phyloP scores from a whole-genome alignment of 106 monocot species.

The Acanthochlamys bracteata region DNA sequence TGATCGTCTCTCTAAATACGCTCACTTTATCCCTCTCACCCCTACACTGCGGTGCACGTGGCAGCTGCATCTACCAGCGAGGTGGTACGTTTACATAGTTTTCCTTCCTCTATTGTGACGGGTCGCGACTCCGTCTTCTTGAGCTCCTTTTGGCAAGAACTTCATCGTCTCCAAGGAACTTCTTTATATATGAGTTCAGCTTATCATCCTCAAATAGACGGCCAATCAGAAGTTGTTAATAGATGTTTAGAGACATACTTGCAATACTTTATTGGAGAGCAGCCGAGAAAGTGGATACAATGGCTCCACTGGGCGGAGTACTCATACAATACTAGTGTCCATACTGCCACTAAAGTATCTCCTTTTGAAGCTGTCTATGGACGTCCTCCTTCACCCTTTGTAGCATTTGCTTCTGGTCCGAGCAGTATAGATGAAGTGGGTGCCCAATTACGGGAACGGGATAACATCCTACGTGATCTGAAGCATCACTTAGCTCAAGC shows the following conservation, averaged over 20 bases:
- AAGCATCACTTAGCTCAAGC: neutral
- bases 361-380: constrained; percentile 5
- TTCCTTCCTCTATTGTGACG: neutral
- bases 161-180: neutral
- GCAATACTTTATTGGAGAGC: neutral
- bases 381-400: neutral
- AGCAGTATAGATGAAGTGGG: neutral
- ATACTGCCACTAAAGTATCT: neutral
- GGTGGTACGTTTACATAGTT: neutral
- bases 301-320: neutral
- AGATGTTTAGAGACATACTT: neutral
- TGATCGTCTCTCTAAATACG: neutral
- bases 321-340: neutral
- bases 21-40: neutral
- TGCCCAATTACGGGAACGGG: neutral
- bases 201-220: neutral
- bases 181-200: neutral
- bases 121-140: neutral
- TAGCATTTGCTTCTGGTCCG: neutral
- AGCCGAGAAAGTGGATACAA: neutral
- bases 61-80: neutral
- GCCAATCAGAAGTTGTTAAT: neutral
- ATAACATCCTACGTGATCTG: neutral
- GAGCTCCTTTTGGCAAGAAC: neutral
- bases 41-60: neutral